Percentiles rank a stretch among this genome's conserved stretches.
Conservation (phyloP, 2,329 filamentous ascomycete species). For the Arachnopeziza araneosa region DNA sequence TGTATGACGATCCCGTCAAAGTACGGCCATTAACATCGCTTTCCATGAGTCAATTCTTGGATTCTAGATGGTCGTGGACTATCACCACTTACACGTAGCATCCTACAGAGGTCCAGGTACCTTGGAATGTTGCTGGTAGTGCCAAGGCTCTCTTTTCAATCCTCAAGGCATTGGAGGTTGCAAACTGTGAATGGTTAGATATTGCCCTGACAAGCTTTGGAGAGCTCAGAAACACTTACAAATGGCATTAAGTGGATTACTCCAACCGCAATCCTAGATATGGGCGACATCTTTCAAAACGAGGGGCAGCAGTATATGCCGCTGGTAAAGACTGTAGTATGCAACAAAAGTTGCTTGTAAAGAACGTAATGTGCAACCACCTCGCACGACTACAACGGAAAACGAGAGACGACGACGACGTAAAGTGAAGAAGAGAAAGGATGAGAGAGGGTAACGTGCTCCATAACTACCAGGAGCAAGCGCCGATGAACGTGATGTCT, state of each 20-base stretch:
- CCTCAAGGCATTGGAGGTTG: neutral
- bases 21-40: conserved; percentile 13
- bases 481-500: neutral
- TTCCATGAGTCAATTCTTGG: neutral
- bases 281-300: neutral
- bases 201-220: neutral
- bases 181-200: neutral
- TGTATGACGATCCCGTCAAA: conserved; percentile 7
- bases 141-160: conserved; percentile 11
- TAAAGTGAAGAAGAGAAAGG: neutral
- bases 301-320: neutral
- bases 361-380: neutral
- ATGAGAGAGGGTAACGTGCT: too few species aligned
- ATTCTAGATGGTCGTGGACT: neutral
- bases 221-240: neutral
- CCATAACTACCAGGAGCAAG: neutral
- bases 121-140: conserved; percentile 11
- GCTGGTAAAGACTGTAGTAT: neutral
- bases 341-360: neutral
- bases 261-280: neutral
- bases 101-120: conserved; percentile 14
- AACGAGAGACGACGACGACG: neutral
- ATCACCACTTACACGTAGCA: conserved; percentile 12
- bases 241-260: neutral
- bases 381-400: neutral